Conservation (phyloP, 2,329 filamentous ascomycete genomes). For the Chrysoporthe austroafricana region DNA sequence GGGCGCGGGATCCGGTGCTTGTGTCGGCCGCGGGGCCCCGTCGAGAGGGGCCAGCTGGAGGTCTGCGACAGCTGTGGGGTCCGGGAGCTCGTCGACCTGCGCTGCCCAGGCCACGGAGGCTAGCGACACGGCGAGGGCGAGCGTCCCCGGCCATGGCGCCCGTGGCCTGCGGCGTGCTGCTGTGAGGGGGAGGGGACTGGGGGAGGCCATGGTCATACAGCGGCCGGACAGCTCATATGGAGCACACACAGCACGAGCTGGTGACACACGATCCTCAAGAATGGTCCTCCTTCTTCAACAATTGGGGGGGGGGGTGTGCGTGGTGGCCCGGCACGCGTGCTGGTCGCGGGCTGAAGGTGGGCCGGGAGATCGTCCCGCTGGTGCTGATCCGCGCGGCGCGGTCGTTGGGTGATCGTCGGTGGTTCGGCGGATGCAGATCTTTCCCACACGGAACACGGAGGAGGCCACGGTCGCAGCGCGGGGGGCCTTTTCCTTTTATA, state of each 20-base stretch:
- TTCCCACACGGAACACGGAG: neutral
- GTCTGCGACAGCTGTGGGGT: constrained; percentile 34
- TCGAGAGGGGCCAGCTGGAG: constrained; percentile 25
- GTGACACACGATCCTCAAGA: constrained; percentile 24
- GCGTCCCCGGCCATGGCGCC: constrained; percentile 35
- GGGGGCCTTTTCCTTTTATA: too few relatives aligned
- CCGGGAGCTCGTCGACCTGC: constrained; percentile 27
- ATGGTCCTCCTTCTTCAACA: too few relatives aligned
- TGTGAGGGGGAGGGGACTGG: constrained; percentile 19
- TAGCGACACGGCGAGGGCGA: constrained; percentile 32
- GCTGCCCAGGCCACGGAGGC: constrained; percentile 35
- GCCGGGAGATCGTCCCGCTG: constrained; percentile 1
- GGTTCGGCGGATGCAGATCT: neutral
- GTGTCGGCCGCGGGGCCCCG: constrained; percentile 16
- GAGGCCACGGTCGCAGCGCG: too few relatives aligned
- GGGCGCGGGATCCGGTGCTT: constrained; percentile 32
- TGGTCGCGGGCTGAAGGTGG: neutral
- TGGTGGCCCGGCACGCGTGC: too few relatives aligned
- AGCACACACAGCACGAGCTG: constrained; percentile 34
- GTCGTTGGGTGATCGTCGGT: constrained; percentile 1
- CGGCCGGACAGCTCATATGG: constrained; percentile 31
- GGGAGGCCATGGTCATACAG: constrained; percentile 35
- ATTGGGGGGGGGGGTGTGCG: too few relatives aligned
- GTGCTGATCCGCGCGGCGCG: constrained; percentile 1
- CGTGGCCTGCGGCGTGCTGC: constrained; percentile 29